Percentiles rank a stretch among this genome's conserved stretches.
Conservation (phyloP, 768 basidiomycete species). For the Boletus sp. region DNA sequence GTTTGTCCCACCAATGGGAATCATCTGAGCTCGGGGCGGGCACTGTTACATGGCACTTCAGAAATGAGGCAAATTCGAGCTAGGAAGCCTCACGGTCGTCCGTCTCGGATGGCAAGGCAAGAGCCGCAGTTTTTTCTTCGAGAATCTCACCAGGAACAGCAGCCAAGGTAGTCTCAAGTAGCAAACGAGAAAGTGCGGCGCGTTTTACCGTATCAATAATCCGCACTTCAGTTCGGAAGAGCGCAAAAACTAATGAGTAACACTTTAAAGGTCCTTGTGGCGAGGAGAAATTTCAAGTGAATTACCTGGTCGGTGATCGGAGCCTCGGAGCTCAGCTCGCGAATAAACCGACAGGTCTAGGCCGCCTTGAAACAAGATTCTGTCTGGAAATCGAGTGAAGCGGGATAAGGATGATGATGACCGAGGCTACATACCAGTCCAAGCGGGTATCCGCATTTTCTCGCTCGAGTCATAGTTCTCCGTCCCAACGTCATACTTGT, state of each 20-base stretch:
- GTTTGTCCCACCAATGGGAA: slow-evolving; percentile 72
- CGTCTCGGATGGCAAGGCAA: slow-evolving; percentile 46
- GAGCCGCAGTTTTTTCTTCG: slow-evolving; percentile 63
- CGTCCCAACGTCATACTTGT: slow-evolving; percentile 82
- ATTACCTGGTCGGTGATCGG: slow-evolving; percentile 91
- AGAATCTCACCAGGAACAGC: slow-evolving; percentile 64
- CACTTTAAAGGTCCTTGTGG: neutral
- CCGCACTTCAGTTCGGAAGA: slow-evolving; percentile 76
- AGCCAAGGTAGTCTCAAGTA: slow-evolving; percentile 62
- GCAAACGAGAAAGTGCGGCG: slow-evolving; percentile 59
- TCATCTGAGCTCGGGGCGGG: slow-evolving; percentile 85
- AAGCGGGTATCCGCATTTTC: slow-evolving; percentile 94
- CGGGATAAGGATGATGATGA: neutral
- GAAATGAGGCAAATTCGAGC: neutral
- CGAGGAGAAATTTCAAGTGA: neutral
- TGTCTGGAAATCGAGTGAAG: slow-evolving; percentile 53
- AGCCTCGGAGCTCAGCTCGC: slow-evolving; percentile 81
- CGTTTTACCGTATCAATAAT: slow-evolving; percentile 78
- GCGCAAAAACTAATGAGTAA: slow-evolving; percentile 63
- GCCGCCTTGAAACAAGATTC: slow-evolving; percentile 82
- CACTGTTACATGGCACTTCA: slow-evolving; percentile 41
- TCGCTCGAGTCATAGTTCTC: slow-evolving; percentile 93
- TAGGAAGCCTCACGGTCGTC: slow-evolving; percentile 29
- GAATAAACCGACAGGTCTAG: slow-evolving; percentile 79
- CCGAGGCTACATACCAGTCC: slow-evolving; percentile 71